Conservation (phyloP, 805 yeast species). For the Candida alai region DNA sequence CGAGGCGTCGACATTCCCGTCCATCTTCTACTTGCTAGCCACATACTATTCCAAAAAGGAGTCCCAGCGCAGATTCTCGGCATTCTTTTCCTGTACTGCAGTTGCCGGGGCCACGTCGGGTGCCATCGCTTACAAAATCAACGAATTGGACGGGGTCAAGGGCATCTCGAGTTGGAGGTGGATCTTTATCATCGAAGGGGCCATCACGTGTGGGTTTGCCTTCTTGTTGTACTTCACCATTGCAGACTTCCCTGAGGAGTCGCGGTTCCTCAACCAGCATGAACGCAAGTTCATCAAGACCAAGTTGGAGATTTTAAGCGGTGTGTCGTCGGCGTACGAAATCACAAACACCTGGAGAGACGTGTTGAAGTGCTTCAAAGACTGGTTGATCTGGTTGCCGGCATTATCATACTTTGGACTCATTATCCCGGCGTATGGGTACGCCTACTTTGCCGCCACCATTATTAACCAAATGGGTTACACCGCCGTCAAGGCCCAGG, state of each 20-base stretch:
- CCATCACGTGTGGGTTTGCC: conserved; percentile 32
- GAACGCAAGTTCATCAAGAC: conserved; percentile 44
- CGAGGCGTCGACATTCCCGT: conserved; percentile 73
- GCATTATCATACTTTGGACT: conserved; percentile 62
- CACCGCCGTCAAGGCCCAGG: conserved; percentile 70
- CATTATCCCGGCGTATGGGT: conserved; percentile 70
- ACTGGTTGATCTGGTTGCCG: conserved; percentile 52
- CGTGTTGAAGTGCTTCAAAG: conserved; percentile 49
- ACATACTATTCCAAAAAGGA: conserved; percentile 65
- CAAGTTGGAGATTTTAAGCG: conserved; percentile 51
- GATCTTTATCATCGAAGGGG: conserved; percentile 49
- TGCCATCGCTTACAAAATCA: conserved; percentile 62
- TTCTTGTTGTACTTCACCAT: conserved; percentile 43
- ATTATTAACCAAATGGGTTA: conserved; percentile 60
- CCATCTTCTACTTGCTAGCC: conserved; percentile 65
- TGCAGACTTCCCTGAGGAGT: conserved; percentile 74
- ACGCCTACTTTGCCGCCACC: conserved; percentile 72
- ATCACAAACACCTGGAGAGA: conserved; percentile 43
- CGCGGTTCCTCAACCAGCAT: conserved; percentile 46
- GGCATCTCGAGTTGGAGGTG: conserved; percentile 47
- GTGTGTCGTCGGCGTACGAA: conserved; percentile 45
- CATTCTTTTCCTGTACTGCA: conserved; percentile 67
- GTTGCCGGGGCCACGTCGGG: conserved; percentile 80
- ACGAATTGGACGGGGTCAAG: conserved; percentile 46
- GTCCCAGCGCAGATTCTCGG: conserved; percentile 64